Conservation (phyloP, 768 basidiomycete genomes). For the Trametes meyenii region DNA sequence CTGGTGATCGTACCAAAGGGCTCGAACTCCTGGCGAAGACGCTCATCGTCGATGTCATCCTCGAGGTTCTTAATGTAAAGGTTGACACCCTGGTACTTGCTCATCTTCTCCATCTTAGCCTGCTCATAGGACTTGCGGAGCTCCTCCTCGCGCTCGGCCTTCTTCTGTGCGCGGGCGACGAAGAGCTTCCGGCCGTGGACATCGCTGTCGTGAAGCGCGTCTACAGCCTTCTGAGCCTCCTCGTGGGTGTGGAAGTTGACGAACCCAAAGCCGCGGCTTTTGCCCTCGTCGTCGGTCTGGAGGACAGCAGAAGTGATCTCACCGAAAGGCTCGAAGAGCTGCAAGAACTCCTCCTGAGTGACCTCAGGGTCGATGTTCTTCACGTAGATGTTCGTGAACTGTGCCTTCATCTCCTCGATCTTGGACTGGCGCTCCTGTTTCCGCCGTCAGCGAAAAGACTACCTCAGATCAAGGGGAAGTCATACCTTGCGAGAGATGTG, state of each 20-base stretch:
- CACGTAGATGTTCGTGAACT: conserved; percentile 98
- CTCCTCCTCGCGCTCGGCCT: conserved; percentile 97
- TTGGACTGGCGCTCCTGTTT: conserved; percentile 93
- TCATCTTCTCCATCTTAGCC: conserved; percentile 94
- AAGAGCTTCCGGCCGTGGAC: conserved; percentile 87
- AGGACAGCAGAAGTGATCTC: conserved; percentile 88
- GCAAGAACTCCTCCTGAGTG: conserved; percentile 82
- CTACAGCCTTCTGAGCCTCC: conserved; percentile 88
- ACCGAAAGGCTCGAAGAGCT: conserved; percentile 78
- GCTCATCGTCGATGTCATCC: conserved; percentile 97
- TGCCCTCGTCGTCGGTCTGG: conserved; percentile 83
- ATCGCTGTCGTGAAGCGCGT: conserved; percentile 85
- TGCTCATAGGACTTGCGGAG: conserved; percentile 91
- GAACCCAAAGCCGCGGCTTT: conserved; percentile 97
- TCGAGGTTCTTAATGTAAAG: conserved; percentile 99
- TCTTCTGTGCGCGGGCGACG: conserved; percentile 97
- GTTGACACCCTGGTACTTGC: conserved; percentile 99
- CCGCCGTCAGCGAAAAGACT: background rate
- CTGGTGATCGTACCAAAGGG: conserved; percentile 97
- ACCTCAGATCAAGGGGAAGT: conserved; percentile 21
- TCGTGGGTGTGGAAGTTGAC: conserved; percentile 96
- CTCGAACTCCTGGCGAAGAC: conserved; percentile 95
- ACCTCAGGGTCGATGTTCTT: conserved; percentile 93
- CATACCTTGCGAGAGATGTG: conserved; percentile 95
- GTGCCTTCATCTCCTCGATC: conserved; percentile 94